Evolutionary conservation across 345 rosid genomes (phyloP), one percentile per base, ranked within the genome.

Genomic region (Eucalyptus erythrocorys): DNA sequence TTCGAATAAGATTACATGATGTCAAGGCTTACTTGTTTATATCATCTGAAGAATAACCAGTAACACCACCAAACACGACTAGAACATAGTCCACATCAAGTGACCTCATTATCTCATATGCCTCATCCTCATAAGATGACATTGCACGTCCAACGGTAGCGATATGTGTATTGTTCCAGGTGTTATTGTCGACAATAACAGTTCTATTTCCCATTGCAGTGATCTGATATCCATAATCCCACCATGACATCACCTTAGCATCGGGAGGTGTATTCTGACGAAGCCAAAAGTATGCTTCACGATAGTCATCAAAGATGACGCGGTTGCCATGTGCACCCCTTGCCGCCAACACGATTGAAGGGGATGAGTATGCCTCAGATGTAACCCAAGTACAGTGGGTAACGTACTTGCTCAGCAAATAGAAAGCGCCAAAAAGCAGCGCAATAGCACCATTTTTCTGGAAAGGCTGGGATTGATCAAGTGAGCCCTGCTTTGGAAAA

Each of bases 61-160:
- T 95, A 88, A 98, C 99, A 86, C 99, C 99, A 51, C 99, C 99
- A 92, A 98, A 98, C 68, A 98, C 99, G 49, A 98, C 99, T 90
- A 98, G 91, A 32, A 98, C 99, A 92, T 98, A 97, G 92, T 94
- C 94, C 92, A 98, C 99, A 92, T 98, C 99, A 88, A 98, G 99
- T 48, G 98, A 96, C 92, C 94, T 94, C 96, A 98, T 98, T 88
- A 98, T 98, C 89, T 95, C 99, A 94, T 94, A 95, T 16, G 99
- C 99, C 90, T 97, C 99, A 43, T 95, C 98, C 91, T 98, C 99
- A 88, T 96, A 95, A 87, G 99, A 98, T 86, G 99, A 97, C 99
- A 98, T 97, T 86, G 99, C 99, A 88, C 99, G 99, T 76, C 99
- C 99, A 89, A 98, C 99, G n/a, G 99, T 98, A 71, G 99, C 99